These are phyloP conservation scores for Rhodotorula sp. DNA, from an alignment of 1,284 basidiomycete species.

Conservation along the genomic window DNA sequence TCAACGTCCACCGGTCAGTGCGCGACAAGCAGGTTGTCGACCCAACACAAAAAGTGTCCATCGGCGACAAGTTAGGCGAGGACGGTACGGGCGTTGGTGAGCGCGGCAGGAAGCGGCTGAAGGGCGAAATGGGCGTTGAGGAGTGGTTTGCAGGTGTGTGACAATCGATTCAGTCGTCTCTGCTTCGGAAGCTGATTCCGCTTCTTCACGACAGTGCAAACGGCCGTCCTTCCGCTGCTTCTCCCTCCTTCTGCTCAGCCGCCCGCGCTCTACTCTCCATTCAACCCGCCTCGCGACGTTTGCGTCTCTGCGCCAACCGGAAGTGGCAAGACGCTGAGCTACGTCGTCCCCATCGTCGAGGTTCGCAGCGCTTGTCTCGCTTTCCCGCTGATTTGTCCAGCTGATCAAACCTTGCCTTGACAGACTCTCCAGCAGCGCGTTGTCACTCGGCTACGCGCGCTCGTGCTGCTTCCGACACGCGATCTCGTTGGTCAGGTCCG, in stretches of 20 bases:
- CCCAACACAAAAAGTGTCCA: slow-evolving; percentile 56
- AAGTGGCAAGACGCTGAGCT: slow-evolving; percentile 93
- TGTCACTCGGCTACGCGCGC: slow-evolving; percentile 80
- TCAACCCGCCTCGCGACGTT: slow-evolving; percentile 68
- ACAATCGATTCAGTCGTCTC: not conserved
- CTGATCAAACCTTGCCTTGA: too few species aligned
- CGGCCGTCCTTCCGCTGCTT: slow-evolving; percentile 73
- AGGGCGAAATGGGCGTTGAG: slow-evolving; percentile 67
- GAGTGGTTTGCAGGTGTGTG: slow-evolving; percentile 81
- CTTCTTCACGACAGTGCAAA: slow-evolving; percentile 64
- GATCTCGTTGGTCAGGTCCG: slow-evolving; percentile 92
- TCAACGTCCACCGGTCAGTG: slow-evolving; percentile 73
- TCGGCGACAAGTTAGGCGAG: slow-evolving; percentile 55
- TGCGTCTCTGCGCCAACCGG: slow-evolving; percentile 98
- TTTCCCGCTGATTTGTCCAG: too few species aligned
- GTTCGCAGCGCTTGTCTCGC: slow-evolving; percentile 49
- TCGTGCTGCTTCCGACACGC: slow-evolving; percentile 88
- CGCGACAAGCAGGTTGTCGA: slow-evolving; percentile 70
- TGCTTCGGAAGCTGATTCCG: not conserved
- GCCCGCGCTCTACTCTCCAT: slow-evolving; percentile 66
- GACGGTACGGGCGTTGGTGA: slow-evolving; percentile 58
- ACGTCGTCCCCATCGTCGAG: slow-evolving; percentile 88
- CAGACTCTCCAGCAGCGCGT: slow-evolving; percentile 70
- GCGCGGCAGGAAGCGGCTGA: slow-evolving; percentile 63
- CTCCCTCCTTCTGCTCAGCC: slow-evolving; percentile 52